These are phyloP conservation scores for Penicillium concentricum DNA, from an alignment of 2,329 filamentous ascomycete genomes.

Conservation along the genomic window DNA sequence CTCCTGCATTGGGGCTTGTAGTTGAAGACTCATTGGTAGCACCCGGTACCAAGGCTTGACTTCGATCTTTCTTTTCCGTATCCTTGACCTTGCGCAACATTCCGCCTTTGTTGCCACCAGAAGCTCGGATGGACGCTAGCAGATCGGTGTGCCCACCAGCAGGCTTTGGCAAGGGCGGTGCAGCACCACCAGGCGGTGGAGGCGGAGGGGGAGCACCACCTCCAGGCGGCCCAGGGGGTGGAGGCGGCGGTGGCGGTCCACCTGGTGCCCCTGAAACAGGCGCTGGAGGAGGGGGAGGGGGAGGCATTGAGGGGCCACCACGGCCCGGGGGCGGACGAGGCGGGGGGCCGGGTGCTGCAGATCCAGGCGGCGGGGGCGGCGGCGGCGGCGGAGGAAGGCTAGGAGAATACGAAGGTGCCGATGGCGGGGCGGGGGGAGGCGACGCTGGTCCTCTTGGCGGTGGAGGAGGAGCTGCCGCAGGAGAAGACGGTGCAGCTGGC, in stretches of 20 bases:
- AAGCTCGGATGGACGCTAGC: slow-evolving; percentile 51
- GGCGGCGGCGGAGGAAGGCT: slow-evolving; percentile 44
- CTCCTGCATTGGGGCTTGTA: slow-evolving; percentile 54
- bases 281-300: slow-evolving; percentile 42
- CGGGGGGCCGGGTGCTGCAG: slow-evolving; percentile 32
- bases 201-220: slow-evolving; percentile 54
- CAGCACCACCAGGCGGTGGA: slow-evolving; percentile 40
- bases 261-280: slow-evolving; percentile 29
- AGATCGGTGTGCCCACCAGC: slow-evolving; percentile 44
- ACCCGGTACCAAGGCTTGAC: slow-evolving; percentile 45
- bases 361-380: slow-evolving; percentile 27
- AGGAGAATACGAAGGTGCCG: slow-evolving; percentile 25
- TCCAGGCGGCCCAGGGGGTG: slow-evolving; percentile 43
- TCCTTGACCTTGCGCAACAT: slow-evolving; percentile 49
- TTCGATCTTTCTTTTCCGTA: slow-evolving; percentile 48
- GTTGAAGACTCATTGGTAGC: slow-evolving; percentile 58
- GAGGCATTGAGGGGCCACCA: slow-evolving; percentile 9
- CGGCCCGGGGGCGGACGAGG: slow-evolving; percentile 40
- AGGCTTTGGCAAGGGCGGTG: slow-evolving; percentile 45
- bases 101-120: slow-evolving; percentile 54
- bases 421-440: slow-evolving; percentile 29
- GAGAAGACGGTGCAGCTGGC: slow-evolving; percentile 31
- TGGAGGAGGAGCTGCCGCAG: slow-evolving; percentile 43
- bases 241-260: slow-evolving; percentile 47
- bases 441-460: slow-evolving; percentile 39